Percentiles rank a stretch among this genome's conserved stretches.
Evolutionary conservation across 352 stramenopile species (phyloP).

Genomic region (Phytophthora pluvialis): DNA sequence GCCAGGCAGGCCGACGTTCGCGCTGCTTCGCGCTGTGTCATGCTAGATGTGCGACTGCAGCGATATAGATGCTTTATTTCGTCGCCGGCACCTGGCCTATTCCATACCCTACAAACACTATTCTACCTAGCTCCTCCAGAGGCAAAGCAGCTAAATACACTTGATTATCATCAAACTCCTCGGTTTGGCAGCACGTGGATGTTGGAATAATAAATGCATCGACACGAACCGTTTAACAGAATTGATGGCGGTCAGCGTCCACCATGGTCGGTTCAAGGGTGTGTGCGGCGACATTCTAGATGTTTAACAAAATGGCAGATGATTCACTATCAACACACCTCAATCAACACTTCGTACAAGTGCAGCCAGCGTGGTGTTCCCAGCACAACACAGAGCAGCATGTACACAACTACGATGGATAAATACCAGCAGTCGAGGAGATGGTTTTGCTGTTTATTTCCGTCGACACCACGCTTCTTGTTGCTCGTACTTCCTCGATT

Average conservation of each 20-base stretch:
- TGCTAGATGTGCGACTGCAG: conserved; percentile 13
- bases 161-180: conserved; percentile 11
- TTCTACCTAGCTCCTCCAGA: conserved; percentile 19
- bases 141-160: conserved; percentile 27
- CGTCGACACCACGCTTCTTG: conserved; percentile 38
- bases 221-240: no score
- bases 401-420: neutral
- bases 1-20: conserved; percentile 7
- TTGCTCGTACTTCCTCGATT: conserved; percentile 37
- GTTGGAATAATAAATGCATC: no score
- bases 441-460: conserved; percentile 48
- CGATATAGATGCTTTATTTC: conserved; percentile 37
- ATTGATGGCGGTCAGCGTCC: neutral
- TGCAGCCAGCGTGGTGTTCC: no score
- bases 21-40: conserved; percentile 11
- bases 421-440: conserved; percentile 24
- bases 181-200: no score
- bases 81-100: conserved; percentile 14
- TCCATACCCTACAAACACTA: conserved; percentile 26
- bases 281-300: no score
- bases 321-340: no score
- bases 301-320: no score
- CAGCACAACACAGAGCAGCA: neutral
- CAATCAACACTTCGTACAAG: no score
- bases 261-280: no score